Evolutionary conservation across 805 yeast species (phyloP), one percentile per base, ranked within the genome.

Genomic region (Myxozyma melibiosi): DNA sequence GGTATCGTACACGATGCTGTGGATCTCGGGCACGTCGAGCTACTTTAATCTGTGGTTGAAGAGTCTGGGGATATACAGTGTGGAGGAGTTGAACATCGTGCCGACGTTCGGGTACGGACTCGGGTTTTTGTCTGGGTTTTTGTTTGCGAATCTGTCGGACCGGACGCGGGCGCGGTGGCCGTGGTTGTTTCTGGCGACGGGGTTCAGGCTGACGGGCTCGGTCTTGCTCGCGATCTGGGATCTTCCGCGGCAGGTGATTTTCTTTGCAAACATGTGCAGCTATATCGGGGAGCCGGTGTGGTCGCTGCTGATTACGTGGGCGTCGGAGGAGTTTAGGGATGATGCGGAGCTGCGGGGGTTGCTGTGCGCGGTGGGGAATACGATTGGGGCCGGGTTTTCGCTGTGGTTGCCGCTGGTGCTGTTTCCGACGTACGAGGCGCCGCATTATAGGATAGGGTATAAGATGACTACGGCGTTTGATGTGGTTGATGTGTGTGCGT

Each of bases 51-150:
- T 71, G 25, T 72, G 73, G 72, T 61, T 72, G 40, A 65, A 71
- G 57, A 61, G 63, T 6, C 61, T 62, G 18, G 61, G 58, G 11
- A 61, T 58, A 13, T 72, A 63, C 54, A 39, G 66, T 8, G 67
- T 71, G 16, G 53, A 67, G 22, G 64, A 70, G 35, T 56, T 69
- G 39, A 72, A 72, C 55, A 63, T 60, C 2, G 68, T 70, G 44
- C 76, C 76, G 41, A 70, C 75, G 7, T 72, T 66, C 20, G 70
- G 70, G 11, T 70, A 68, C 47, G 73, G 66, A 31, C 53, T 67
- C 14, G 71, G 71, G n/a, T 62, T 71, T 28, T 57, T 71, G 13
- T 65, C 65, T 40, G 69, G 69, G 5, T 60, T 69, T 47, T 46
- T 66, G 35, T 52, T 67, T 49, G 62, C 73, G 1, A 65, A 67